phyloP scores from a whole-genome alignment of 768 basidiomycete species.

The Calocybe indica region DNA sequence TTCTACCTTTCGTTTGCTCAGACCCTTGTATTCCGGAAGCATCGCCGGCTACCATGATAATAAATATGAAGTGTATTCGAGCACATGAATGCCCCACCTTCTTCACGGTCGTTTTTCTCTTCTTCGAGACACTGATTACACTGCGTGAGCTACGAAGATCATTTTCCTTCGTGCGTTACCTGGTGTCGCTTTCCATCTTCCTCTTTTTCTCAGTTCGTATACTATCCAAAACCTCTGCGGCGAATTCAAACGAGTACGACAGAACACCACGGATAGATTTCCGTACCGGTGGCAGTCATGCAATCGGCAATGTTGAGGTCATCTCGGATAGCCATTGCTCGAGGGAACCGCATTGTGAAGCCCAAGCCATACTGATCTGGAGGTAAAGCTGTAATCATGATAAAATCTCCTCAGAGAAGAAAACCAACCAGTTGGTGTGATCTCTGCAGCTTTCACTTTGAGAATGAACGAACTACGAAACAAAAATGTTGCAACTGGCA shows the following conservation, averaged over 20 bases:
- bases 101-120: conserved; percentile 45
- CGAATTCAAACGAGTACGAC: not conserved
- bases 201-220: conserved; percentile 64
- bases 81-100: conserved; percentile 31
- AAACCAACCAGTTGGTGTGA: conserved; percentile 61
- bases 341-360: conserved; percentile 92
- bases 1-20: conserved; percentile 53
- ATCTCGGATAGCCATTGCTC: conserved; percentile 74
- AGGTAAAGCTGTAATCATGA: conserved; percentile 4
- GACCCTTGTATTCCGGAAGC: conserved; percentile 63
- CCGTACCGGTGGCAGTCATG: conserved; percentile 58
- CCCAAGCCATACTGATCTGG: conserved; percentile 79
- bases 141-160: not conserved
- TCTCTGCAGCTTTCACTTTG: conserved; percentile 91
- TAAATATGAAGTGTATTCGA: not conserved
- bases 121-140: conserved; percentile 36
- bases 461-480: conserved; percentile 82
- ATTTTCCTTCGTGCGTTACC: conserved; percentile 25
- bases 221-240: conserved; percentile 51
- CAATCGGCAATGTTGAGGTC: conserved; percentile 72
- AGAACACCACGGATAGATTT: not conserved
- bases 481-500: not conserved
- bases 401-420: not conserved
- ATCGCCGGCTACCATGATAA: conserved; percentile 39
- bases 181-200: conserved; percentile 60